These are phyloP conservation scores for Kurtzmaniella cleridarum DNA, from an alignment of 805 yeast species.

Conservation along the genomic window DNA sequence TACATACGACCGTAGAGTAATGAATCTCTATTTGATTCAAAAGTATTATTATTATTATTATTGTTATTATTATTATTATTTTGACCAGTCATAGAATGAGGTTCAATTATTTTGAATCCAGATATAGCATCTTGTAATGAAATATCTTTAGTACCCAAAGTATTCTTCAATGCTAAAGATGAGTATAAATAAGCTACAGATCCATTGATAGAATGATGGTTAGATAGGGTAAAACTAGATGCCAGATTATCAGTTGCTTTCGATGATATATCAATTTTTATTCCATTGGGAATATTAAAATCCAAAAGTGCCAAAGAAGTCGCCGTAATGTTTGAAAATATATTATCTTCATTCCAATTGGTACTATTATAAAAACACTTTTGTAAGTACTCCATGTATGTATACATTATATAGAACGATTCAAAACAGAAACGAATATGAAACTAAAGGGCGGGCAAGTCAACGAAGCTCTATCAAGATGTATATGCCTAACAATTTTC, in stretches of 20 bases:
- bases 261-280: constrained; percentile 61
- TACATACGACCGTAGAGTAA: constrained; percentile 81
- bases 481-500: too few relatives aligned
- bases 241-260: constrained; percentile 66
- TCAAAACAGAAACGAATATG: too few relatives aligned
- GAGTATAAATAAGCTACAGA: constrained; percentile 78
- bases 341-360: constrained; percentile 74
- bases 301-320: constrained; percentile 66
- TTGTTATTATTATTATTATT: too few relatives aligned
- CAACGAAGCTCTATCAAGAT: too few relatives aligned
- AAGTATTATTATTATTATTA: too few relatives aligned
- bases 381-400: constrained; percentile 83
- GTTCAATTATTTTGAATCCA: constrained; percentile 59
- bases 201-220: constrained; percentile 64
- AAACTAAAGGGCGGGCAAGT: too few relatives aligned
- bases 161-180: constrained; percentile 48
- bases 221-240: constrained; percentile 66
- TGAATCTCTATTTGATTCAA: constrained; percentile 21
- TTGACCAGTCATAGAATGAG: constrained; percentile 14
- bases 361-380: constrained; percentile 65
- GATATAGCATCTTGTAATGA: constrained; percentile 63
- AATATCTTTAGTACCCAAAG: constrained; percentile 46
- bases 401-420: constrained; percentile 44
- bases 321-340: constrained; percentile 70
- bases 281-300: constrained; percentile 66